These are phyloP conservation scores for Aspergillus funiculosus DNA, from an alignment of 495 filamentous ascomycete species.

Conservation along the genomic window DNA sequence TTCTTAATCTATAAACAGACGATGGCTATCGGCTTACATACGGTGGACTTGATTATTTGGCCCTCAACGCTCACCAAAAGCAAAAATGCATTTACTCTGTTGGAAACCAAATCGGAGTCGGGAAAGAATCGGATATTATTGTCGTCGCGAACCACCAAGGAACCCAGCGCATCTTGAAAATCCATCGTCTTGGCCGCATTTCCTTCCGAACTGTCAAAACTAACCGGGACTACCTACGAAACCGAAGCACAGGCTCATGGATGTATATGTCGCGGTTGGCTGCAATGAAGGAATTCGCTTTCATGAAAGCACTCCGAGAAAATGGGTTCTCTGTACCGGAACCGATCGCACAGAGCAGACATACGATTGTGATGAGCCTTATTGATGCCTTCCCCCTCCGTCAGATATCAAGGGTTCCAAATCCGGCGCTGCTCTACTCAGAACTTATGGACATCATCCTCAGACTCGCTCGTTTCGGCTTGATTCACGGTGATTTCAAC, in stretches of 20 bases:
- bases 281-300: conserved; percentile 84
- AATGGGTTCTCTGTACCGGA: conserved; percentile 86
- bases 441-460: conserved; percentile 85
- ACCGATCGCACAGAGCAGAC: conserved; percentile 78
- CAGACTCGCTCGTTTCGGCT: conserved; percentile 72
- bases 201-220: conserved; percentile 94
- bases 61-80: conserved; percentile 80
- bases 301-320: conserved; percentile 78
- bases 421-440: conserved; percentile 75
- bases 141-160: conserved; percentile 68
- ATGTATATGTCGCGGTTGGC: conserved; percentile 95
- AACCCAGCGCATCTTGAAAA: conserved; percentile 73
- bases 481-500: conserved; percentile 99
- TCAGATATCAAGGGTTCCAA: conserved; percentile 70
- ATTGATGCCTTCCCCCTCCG: conserved; percentile 85
- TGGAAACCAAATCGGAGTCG: conserved; percentile 90
- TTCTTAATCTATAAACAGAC: conserved; percentile 40
- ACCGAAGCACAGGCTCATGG: conserved; percentile 74
- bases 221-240: conserved; percentile 91
- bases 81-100: conserved; percentile 77
- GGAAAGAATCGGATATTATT: conserved; percentile 96
- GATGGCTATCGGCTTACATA: conserved; percentile 97
- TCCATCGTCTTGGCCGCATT: conserved; percentile 90
- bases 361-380: conserved; percentile 92
- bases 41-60: conserved; percentile 93